Evolutionary conservation across 805 yeast genomes (phyloP).

Genomic region (Sugiyamaella lignohabitans): DNA sequence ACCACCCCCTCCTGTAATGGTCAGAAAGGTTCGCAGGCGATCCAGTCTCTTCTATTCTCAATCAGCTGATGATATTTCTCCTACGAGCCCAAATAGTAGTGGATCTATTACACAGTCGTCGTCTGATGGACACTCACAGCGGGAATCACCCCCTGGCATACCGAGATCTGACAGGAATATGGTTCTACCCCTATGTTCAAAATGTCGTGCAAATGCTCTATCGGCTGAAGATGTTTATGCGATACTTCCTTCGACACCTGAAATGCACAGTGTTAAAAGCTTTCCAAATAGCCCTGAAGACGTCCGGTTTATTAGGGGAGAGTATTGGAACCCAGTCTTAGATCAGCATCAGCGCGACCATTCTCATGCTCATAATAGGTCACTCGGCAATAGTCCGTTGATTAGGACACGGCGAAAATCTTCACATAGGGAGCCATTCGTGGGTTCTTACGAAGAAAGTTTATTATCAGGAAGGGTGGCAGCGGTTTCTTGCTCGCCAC

Average conservation of each 20-base stretch:
- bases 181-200: conserved; percentile 4
- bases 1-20: background rate
- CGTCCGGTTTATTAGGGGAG: background rate
- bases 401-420: conserved; percentile 11
- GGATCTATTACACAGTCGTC: background rate
- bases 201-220: conserved; percentile 5
- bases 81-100: background rate
- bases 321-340: background rate
- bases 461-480: conserved; percentile 29
- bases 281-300: background rate
- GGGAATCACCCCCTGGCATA: no score
- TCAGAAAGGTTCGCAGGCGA: conserved; percentile 7
- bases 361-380: no score
- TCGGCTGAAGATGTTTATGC: background rate
- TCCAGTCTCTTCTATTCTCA: conserved; percentile 15
- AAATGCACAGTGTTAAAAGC: no score
- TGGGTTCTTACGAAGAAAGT: conserved; percentile 33
- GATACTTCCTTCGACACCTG: background rate
- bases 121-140: background rate
- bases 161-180: no score
- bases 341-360: no score
- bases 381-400: background rate
- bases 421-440: conserved; percentile 22
- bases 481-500: conserved; percentile 23
- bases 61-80: conserved; percentile 11